Percentiles rank a stretch among this genome's conserved stretches.
phyloP scores from a whole-genome alignment of 352 stramenopile species.

The Phytophthora cryptogea region DNA sequence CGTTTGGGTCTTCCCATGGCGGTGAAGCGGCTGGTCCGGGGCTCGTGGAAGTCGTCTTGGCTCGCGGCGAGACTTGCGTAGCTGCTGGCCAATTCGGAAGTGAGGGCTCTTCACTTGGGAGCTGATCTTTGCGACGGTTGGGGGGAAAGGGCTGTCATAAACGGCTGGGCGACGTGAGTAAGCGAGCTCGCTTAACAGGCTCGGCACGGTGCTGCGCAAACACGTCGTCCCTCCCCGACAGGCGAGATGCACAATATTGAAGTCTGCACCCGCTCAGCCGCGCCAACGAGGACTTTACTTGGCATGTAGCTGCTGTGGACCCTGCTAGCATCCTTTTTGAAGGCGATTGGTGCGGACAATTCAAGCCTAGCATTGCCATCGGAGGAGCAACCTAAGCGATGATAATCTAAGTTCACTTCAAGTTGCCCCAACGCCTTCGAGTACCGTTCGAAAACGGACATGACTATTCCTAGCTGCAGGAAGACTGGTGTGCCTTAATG shows the following conservation, averaged over 20 bases:
- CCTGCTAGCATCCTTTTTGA: not conserved
- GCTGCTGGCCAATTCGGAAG: conserved; percentile 24
- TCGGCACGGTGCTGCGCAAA: not conserved
- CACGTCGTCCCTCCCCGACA: conserved; percentile 18
- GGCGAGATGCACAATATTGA: not conserved
- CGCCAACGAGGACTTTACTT: not conserved
- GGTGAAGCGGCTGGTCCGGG: conserved; percentile 5
- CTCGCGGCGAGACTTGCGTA: conserved; percentile 3
- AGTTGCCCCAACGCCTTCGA: conserved; percentile 15
- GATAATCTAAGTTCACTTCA: not conserved
- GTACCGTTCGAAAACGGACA: conserved; percentile 19
- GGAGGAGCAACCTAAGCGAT: not conserved
- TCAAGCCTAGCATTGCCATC: not conserved
- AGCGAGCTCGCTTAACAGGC: not conserved
- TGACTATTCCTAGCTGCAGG: not conserved
- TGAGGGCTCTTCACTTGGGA: conserved; percentile 12
- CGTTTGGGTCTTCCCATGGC: conserved; percentile 26
- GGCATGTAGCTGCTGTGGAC: not conserved
- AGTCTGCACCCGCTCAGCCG: not conserved
- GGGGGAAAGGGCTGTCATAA: conserved; percentile 13
- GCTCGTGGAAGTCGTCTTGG: conserved; percentile 19
- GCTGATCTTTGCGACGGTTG: conserved; percentile 8
- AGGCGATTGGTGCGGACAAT: not conserved
- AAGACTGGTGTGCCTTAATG: too few relatives aligned
- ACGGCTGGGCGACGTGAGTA: conserved; percentile 24